These are phyloP conservation scores for Sphagnum tenellum DNA, from an alignment of 225 moss, liverwort and hornwort genomes.

Conservation along the genomic window DNA sequence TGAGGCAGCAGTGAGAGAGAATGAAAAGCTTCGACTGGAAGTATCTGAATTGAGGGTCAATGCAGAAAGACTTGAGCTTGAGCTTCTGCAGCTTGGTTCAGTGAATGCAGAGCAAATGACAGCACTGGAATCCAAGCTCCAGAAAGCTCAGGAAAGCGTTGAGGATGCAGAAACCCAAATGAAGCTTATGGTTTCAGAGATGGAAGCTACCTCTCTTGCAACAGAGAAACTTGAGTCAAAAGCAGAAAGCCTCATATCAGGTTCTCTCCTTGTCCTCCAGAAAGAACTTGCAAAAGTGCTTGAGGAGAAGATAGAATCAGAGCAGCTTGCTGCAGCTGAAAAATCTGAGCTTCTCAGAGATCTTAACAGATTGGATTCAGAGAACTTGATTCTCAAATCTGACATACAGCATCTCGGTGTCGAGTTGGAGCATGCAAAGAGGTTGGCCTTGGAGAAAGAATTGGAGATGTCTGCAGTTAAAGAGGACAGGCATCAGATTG, in stretches of 20 bases:
- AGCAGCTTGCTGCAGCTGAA: no score
- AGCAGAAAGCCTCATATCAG: slow-evolving; percentile 13
- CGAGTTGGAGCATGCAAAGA: slow-evolving; percentile 10
- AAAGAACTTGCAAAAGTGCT: slow-evolving; percentile 12
- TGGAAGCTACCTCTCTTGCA: slow-evolving; percentile 12
- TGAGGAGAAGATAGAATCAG: slow-evolving; percentile 13
- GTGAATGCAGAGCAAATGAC: slow-evolving; percentile 12
- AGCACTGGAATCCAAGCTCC: slow-evolving; percentile 18
- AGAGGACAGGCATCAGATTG: slow-evolving; percentile 14
- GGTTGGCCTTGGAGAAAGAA: slow-evolving; percentile 19
- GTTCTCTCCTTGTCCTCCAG: slow-evolving; percentile 18
- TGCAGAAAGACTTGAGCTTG: slow-evolving; percentile 13
- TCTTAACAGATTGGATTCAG: no score
- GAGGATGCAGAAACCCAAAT: slow-evolving; percentile 18
- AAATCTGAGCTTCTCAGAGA: no score
- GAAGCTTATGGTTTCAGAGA: slow-evolving; percentile 14
- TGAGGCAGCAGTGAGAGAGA: slow-evolving; percentile 13
- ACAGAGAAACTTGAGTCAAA: slow-evolving; percentile 26
- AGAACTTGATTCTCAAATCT: no score
- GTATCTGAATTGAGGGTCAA: slow-evolving; percentile 3
- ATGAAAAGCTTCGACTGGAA: slow-evolving; percentile 4
- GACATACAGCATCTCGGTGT: no score
- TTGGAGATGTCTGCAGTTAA: slow-evolving; percentile 17
- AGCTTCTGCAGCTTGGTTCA: slow-evolving; percentile 8
- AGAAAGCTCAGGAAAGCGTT: slow-evolving; percentile 16